Evolutionary conservation across 1,284 basidiomycete genomes (phyloP), one percentile per base, ranked within the genome.

Genomic region (Naganishia albida): DNA sequence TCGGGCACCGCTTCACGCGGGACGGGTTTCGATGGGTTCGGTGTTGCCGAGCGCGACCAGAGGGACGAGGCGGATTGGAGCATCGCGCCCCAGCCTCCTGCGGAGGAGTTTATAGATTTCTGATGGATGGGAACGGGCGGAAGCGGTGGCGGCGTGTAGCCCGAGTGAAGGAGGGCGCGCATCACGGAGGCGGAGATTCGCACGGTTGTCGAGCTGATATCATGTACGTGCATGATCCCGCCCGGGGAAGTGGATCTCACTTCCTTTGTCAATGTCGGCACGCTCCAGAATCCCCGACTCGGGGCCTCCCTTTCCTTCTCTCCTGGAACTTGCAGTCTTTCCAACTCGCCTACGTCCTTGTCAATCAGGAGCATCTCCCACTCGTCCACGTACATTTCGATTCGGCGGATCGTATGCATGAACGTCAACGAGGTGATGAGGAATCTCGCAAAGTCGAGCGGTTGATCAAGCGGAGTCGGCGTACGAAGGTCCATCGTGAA

Each of bases 401-500:
- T 85, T 73, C 88, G 84, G 15, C 83, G 82, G 7, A 99, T 84
- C 66, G 88, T 84, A 18, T 85, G 83, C 87, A 98, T 99, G 79
- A 99, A 99, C 0, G 93, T 95, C 65, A 99, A 87, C 0, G 91
- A 93, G 1, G 93, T 95, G 20, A 89, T 85, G 18, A 99, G 83
- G 77, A 99, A 99, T 40, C 91, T 86, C 39, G 89, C 86, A 68
- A 97, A 87, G 71, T 94, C 91, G 66, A 95, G 89, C 0, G 82
- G 82, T 2, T 85, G 83, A 12, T 94, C 93, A 53, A 97, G 88
- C 0, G 91, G 86, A 0, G 84, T 82, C 1, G 90, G 86, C 74
- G 96, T 91, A 44, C 96, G 86, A 1, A 98, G 83, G 2, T 83
- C 82, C 90, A 99, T 95, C 68, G 91, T 85, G 77, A 99, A 96